Conservation (phyloP, 495 filamentous ascomycete species). For the Penicillium cinerascens region DNA sequence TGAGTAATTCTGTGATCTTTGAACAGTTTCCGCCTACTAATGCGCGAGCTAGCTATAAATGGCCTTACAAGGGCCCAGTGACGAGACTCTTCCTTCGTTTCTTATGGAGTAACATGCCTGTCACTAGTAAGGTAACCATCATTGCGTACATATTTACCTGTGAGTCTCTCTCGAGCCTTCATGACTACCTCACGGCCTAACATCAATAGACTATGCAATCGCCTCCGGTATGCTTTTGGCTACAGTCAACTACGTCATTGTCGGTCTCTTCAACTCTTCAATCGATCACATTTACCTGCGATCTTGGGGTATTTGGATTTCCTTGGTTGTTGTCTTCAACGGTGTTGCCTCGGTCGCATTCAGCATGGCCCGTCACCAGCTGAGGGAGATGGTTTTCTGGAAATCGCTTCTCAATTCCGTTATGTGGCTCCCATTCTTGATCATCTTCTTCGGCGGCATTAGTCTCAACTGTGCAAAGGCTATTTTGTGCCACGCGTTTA, state of each 20-base stretch:
- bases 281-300: constrained; percentile 74
- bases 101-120: constrained; percentile 67
- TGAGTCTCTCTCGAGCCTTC: not conserved
- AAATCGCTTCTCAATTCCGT: not conserved
- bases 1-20: not conserved
- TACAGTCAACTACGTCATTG: constrained; percentile 35
- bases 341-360: constrained; percentile 26
- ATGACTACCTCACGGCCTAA: not conserved
- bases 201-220: constrained; percentile 31
- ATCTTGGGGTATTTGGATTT: constrained; percentile 51
- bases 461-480: constrained; percentile 67
- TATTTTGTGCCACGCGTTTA: constrained; percentile 66
- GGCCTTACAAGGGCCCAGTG: constrained; percentile 62
- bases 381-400: constrained; percentile 4
- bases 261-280: constrained; percentile 66
- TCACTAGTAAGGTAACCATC: constrained; percentile 77
- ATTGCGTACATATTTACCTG: constrained; percentile 82
- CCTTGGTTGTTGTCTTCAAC: constrained; percentile 43
- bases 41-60: constrained; percentile 35
- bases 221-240: constrained; percentile 36
- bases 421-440: constrained; percentile 47
- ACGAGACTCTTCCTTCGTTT: constrained; percentile 71
- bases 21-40: not conserved
- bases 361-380: constrained; percentile 5
- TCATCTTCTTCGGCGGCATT: constrained; percentile 67